Evolutionary conservation across 1,284 basidiomycete species (phyloP).

Genomic region (Termitomyces sp.): DNA sequence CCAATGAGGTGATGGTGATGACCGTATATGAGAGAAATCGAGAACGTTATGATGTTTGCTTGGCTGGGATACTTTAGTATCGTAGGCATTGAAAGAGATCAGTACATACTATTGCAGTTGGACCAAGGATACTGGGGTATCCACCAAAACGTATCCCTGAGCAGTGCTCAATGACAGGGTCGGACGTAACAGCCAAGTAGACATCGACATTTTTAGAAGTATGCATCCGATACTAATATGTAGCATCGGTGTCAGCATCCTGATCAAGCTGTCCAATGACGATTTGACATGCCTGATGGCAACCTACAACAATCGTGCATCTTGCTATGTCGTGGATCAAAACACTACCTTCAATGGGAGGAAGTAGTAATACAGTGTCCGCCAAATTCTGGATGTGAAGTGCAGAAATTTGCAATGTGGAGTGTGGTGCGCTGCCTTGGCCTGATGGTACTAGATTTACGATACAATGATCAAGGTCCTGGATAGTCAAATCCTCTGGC

Average conservation of each 20-base stretch:
- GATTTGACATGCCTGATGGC: slow-evolving; percentile 60
- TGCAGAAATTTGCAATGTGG: slow-evolving; percentile 39
- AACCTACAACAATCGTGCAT: slow-evolving; percentile 62
- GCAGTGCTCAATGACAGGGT: slow-evolving; percentile 76
- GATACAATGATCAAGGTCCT: slow-evolving; percentile 57
- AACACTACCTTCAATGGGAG: slow-evolving; percentile 61
- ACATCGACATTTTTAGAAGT: slow-evolving; percentile 54
- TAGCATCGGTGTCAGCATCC: neutral
- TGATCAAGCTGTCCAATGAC: neutral
- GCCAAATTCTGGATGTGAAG: slow-evolving; percentile 57
- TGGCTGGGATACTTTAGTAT: neutral
- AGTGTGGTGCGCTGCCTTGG: slow-evolving; percentile 3
- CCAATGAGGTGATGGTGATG: slow-evolving; percentile 76
- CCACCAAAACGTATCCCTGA: slow-evolving; percentile 49
- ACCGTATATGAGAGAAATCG: slow-evolving; percentile 78
- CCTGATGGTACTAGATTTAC: slow-evolving; percentile 49
- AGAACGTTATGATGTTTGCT: slow-evolving; percentile 47
- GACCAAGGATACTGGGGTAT: slow-evolving; percentile 42
- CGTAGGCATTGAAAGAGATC: neutral
- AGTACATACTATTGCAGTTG: slow-evolving; percentile 9
- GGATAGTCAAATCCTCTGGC: slow-evolving; percentile 51
- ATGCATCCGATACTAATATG: slow-evolving; percentile 74
- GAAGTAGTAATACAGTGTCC: slow-evolving; percentile 58
- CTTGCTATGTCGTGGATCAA: slow-evolving; percentile 57
- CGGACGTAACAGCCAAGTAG: slow-evolving; percentile 58